phyloP scores from a whole-genome alignment of 352 stramenopile species.

The Plasmopara viticola region DNA sequence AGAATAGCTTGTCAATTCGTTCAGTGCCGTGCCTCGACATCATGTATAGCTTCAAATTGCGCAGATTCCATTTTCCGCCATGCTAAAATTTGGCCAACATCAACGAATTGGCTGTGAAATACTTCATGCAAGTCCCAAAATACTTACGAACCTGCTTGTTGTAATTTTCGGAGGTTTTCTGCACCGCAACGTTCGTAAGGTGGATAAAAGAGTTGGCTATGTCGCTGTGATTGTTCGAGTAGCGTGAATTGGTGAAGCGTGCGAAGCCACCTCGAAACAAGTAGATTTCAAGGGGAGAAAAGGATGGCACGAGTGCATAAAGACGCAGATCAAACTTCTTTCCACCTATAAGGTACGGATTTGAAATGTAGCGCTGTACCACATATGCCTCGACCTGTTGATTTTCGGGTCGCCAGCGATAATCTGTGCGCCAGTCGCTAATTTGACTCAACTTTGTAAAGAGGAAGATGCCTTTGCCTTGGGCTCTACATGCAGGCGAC shows the following conservation, averaged over 20 bases:
- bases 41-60: constrained; percentile 89
- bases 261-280: constrained; percentile 89
- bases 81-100: constrained; percentile 29
- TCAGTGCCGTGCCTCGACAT: constrained; percentile 82
- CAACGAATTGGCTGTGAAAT: not conserved
- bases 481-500: constrained; percentile 33
- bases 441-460: constrained; percentile 93
- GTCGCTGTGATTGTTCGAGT: constrained; percentile 83
- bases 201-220: constrained; percentile 91
- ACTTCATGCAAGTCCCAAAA: not conserved
- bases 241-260: constrained; percentile 88
- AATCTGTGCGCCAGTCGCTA: constrained; percentile 90
- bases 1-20: constrained; percentile 83
- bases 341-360: constrained; percentile 89
- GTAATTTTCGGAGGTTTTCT: constrained; percentile 93
- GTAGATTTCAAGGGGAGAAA: constrained; percentile 88
- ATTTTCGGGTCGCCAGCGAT: constrained; percentile 67
- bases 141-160: constrained; percentile 59
- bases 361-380: constrained; percentile 91
- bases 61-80: constrained; percentile 89
- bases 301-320: constrained; percentile 91
- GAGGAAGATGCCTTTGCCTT: constrained; percentile 92
- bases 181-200: constrained; percentile 92
- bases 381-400: constrained; percentile 90
- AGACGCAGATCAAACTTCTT: constrained; percentile 95